Evolutionary conservation across 495 filamentous ascomycete species (phyloP).

Genomic region (Tetracladium marchalianum): DNA sequence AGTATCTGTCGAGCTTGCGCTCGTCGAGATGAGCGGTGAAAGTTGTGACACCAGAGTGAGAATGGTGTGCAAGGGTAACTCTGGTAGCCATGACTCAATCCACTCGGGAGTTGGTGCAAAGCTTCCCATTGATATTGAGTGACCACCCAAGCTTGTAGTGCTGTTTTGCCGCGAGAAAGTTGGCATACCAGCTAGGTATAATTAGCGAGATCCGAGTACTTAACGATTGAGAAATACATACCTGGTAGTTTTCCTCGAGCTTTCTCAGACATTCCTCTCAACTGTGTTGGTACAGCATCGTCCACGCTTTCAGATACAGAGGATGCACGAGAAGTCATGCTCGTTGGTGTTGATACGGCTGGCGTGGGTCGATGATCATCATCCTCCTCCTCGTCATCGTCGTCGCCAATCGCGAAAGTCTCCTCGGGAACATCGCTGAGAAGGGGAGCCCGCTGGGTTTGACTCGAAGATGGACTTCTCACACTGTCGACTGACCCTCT

Average conservation of each 20-base stretch:
- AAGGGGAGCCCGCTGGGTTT: slow-evolving; percentile 43
- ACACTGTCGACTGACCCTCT: slow-evolving; percentile 62
- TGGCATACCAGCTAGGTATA: slow-evolving; percentile 47
- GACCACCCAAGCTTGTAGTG: slow-evolving; percentile 68
- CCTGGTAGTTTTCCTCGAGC: slow-evolving; percentile 90
- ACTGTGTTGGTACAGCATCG: slow-evolving; percentile 74
- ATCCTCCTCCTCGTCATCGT: slow-evolving; percentile 65
- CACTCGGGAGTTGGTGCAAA: slow-evolving; percentile 73
- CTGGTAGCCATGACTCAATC: slow-evolving; percentile 92
- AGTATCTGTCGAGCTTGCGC: slow-evolving; percentile 24
- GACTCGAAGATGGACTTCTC: slow-evolving; percentile 47
- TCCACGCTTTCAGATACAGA: slow-evolving; percentile 67
- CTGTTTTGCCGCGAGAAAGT: slow-evolving; percentile 89
- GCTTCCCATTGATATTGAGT: slow-evolving; percentile 43
- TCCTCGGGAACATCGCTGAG: slow-evolving; percentile 80
- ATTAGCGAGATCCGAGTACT: slow-evolving; percentile 1
- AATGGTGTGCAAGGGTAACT: slow-evolving; percentile 84
- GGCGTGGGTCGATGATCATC: slow-evolving; percentile 57
- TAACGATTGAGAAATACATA: background rate
- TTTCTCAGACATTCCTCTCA: slow-evolving; percentile 98
- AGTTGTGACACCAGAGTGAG: slow-evolving; percentile 67
- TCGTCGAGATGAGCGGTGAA: slow-evolving; percentile 33
- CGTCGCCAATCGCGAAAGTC: slow-evolving; percentile 85
- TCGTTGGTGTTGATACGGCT: slow-evolving; percentile 55
- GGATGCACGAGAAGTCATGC: slow-evolving; percentile 57